These are phyloP conservation scores for Salicornia ramosissima DNA, from an alignment of 148 eudicot genomes.

Conservation along the genomic window DNA sequence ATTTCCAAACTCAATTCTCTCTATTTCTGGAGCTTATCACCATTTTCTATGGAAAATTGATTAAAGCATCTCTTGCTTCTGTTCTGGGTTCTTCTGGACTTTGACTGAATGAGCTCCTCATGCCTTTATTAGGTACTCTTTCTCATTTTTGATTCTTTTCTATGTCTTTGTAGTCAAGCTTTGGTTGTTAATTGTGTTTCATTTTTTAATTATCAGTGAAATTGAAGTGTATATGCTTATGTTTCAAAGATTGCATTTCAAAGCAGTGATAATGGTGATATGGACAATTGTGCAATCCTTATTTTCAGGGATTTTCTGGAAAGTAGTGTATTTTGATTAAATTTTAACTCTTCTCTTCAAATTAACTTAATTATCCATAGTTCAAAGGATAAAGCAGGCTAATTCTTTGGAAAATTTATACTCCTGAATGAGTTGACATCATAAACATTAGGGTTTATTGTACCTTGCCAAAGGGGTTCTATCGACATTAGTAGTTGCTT, in stretches of 20 bases:
- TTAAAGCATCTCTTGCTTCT: neutral
- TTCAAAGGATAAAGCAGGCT: neutral
- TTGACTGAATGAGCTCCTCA: constrained; percentile 72
- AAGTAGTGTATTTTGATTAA: neutral
- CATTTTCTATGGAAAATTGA: constrained; percentile 11
- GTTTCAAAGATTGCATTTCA: neutral
- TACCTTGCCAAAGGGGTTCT: neutral
- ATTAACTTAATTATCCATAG: neutral
- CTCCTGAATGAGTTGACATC: neutral
- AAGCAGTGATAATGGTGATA: neutral
- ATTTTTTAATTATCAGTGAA: neutral
- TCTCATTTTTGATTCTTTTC: neutral
- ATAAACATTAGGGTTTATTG: neutral
- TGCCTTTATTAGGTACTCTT: constrained; percentile 76
- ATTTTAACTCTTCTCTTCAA: neutral
- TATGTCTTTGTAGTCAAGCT: neutral
- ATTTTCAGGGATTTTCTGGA: neutral
- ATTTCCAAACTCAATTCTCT: neutral
- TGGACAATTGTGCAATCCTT: neutral
- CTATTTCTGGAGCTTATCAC: neutral
- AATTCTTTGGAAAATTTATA: neutral
- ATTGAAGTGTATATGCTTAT: neutral
- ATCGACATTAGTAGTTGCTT: neutral
- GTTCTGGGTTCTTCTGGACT: constrained; percentile 23
- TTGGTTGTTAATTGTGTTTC: neutral